phyloP scores from a whole-genome alignment of 73 alveolate species.

The Blepharisma japonicum region DNA sequence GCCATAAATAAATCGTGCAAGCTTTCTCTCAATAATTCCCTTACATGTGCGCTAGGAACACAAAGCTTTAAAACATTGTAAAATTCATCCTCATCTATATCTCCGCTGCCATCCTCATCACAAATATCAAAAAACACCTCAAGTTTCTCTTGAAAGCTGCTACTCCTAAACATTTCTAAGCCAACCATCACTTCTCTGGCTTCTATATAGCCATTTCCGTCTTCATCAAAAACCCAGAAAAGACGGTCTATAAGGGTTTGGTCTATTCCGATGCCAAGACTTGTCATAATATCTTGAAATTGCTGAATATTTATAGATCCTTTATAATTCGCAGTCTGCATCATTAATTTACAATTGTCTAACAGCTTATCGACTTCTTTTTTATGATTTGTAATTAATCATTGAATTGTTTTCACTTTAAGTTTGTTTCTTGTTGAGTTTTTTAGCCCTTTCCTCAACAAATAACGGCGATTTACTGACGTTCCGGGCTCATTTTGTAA shows the following conservation, averaged over 20 bases:
- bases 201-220: slow-evolving; percentile 75
- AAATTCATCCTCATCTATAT: slow-evolving; percentile 64
- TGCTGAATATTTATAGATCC: slow-evolving; percentile 32
- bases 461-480: not conserved
- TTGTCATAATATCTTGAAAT: slow-evolving; percentile 38
- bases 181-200: slow-evolving; percentile 78
- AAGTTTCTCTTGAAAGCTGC: slow-evolving; percentile 68
- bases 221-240: slow-evolving; percentile 76
- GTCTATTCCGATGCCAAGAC: slow-evolving; percentile 46
- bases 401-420: slow-evolving; percentile 9
- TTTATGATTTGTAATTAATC: not conserved
- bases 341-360: slow-evolving; percentile 32
- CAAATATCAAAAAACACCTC: slow-evolving; percentile 77
- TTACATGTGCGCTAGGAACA: slow-evolving; percentile 61
- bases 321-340: slow-evolving; percentile 44
- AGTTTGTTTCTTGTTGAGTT: slow-evolving; percentile 16
- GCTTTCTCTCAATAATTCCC: slow-evolving; percentile 52
- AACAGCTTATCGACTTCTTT: slow-evolving; percentile 18
- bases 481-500: not conserved
- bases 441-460: not conserved
- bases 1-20: slow-evolving; percentile 59
- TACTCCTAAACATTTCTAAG: slow-evolving; percentile 70
- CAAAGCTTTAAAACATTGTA: slow-evolving; percentile 65
- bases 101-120: slow-evolving; percentile 76
- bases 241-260: slow-evolving; percentile 41